Percentiles rank a stretch among this genome's conserved stretches.
phyloP scores from a whole-genome alignment of 208 protist genomes.

The Strigomonas culicis region DNA sequence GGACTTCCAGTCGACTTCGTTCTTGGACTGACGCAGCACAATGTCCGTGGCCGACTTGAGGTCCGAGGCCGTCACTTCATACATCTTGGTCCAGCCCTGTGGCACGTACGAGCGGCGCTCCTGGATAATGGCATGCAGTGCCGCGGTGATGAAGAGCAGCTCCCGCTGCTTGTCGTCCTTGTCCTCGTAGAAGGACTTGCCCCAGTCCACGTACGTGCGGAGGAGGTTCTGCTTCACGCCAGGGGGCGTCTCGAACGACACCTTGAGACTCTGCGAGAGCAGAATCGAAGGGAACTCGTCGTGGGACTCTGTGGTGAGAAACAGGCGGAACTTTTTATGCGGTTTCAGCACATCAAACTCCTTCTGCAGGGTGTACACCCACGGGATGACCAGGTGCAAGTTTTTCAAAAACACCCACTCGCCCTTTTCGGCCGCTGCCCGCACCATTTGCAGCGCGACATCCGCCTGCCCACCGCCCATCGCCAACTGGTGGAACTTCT shows the following conservation, averaged over 20 bases:
- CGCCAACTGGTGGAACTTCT: slow-evolving; percentile 91
- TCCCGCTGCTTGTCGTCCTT: slow-evolving; percentile 71
- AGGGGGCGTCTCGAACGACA: slow-evolving; percentile 96
- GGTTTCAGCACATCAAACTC: slow-evolving; percentile 84
- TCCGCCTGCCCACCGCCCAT: slow-evolving; percentile 96
- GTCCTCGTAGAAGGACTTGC: slow-evolving; percentile 43
- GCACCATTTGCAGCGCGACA: slow-evolving; percentile 83
- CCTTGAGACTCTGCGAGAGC: slow-evolving; percentile 93
- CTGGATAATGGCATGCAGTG: slow-evolving; percentile 96
- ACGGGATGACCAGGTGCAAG: slow-evolving; percentile 94
- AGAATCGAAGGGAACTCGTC: slow-evolving; percentile 93
- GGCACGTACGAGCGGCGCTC: slow-evolving; percentile 96
- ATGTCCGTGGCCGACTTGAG: slow-evolving; percentile 91
- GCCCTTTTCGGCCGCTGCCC: slow-evolving; percentile 65
- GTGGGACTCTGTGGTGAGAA: slow-evolving; percentile 96
- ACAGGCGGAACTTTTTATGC: slow-evolving; percentile 92
- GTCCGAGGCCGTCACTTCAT: slow-evolving; percentile 96
- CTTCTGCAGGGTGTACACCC: slow-evolving; percentile 92
- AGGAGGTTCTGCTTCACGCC: slow-evolving; percentile 95
- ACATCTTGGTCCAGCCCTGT: slow-evolving; percentile 97
- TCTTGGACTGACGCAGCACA: slow-evolving; percentile 69
- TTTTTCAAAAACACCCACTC: slow-evolving; percentile 97
- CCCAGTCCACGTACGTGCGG: slow-evolving; percentile 92
- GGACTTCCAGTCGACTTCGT: slow-evolving; percentile 81
- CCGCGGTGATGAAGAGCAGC: slow-evolving; percentile 93